A percentile compares a stretch with the other conserved stretches of the same genome.
These are phyloP conservation scores for Fusarium begoniae DNA, from an alignment of 2,329 filamentous ascomycete species.

Conservation along the genomic window DNA sequence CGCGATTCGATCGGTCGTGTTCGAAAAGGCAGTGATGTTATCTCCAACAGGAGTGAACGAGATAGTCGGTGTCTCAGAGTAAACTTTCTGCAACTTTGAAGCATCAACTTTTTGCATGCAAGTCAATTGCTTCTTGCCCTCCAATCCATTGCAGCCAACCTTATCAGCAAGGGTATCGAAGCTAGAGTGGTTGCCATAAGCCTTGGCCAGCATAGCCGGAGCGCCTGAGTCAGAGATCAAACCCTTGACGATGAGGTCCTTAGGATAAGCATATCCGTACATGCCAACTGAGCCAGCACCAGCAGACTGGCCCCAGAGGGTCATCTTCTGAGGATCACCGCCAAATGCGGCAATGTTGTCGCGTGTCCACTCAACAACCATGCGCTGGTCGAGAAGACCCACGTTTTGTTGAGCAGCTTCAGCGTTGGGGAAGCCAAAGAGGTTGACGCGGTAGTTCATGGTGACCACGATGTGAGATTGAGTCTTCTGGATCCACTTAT, in stretches of 20 bases:
- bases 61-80: neutral
- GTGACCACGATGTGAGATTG: constrained; percentile 12
- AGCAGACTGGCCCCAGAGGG: constrained; percentile 11
- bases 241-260: constrained; percentile 1
- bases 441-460: constrained; percentile 14
- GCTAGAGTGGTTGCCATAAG: neutral
- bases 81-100: neutral
- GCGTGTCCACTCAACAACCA: constrained; percentile 13
- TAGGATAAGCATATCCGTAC: constrained; percentile 13
- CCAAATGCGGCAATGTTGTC: constrained; percentile 1
- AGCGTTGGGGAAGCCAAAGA: constrained; percentile 13
- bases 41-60: constrained; percentile 5
- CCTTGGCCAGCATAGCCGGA: neutral
- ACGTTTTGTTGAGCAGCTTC: constrained; percentile 4
- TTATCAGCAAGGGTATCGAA: constrained; percentile 3
- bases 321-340: neutral
- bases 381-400: constrained; percentile 7
- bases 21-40: neutral
- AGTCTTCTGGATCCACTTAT: constrained; percentile 13
- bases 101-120: constrained; percentile 15
- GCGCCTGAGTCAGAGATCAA: constrained; percentile 6
- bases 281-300: constrained; percentile 15
- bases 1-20: neutral
- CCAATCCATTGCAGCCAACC: neutral
- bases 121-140: neutral